Conservation (phyloP, 805 yeast genomes). For the Schwanniomyces vanrijiae region DNA sequence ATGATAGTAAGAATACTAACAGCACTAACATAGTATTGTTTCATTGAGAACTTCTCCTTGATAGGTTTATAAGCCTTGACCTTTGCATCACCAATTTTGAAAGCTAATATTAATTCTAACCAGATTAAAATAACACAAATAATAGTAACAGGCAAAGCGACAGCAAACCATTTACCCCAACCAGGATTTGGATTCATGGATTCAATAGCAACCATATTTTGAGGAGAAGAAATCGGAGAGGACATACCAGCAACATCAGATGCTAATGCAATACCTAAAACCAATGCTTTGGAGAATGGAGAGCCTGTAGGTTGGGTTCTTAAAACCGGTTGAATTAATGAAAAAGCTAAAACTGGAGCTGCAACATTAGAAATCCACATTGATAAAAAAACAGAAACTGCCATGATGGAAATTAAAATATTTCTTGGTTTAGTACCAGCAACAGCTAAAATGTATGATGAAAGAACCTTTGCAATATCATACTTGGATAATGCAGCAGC, state of each 20-base stretch:
- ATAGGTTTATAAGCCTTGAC: constrained; percentile 50
- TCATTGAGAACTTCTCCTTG: constrained; percentile 42
- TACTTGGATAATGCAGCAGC: constrained; percentile 94
- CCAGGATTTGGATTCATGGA: constrained; percentile 80
- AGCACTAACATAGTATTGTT: constrained; percentile 42
- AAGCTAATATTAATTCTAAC: constrained; percentile 66
- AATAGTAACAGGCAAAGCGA: constrained; percentile 77
- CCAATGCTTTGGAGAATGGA: constrained; percentile 76
- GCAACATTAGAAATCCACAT: constrained; percentile 98
- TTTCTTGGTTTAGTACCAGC: constrained; percentile 86
- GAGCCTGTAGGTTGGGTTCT: constrained; percentile 80
- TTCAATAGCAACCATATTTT: constrained; percentile 86
- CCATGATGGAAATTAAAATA: constrained; percentile 78
- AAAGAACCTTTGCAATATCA: constrained; percentile 81
- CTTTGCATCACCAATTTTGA: constrained; percentile 49
- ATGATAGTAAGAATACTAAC: constrained; percentile 46
- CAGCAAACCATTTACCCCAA: constrained; percentile 94
- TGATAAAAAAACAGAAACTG: constrained; percentile 78
- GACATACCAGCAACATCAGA: constrained; percentile 96
- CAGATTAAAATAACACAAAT: constrained; percentile 68
- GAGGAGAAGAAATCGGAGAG: constrained; percentile 96
- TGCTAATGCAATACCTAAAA: constrained; percentile 89
- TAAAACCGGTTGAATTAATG: constrained; percentile 86
- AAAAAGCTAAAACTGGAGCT: constrained; percentile 90
- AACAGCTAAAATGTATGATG: constrained; percentile 74